Conservation (phyloP, 164 flowering plant species). For the Magnolia kwangsiensis region DNA sequence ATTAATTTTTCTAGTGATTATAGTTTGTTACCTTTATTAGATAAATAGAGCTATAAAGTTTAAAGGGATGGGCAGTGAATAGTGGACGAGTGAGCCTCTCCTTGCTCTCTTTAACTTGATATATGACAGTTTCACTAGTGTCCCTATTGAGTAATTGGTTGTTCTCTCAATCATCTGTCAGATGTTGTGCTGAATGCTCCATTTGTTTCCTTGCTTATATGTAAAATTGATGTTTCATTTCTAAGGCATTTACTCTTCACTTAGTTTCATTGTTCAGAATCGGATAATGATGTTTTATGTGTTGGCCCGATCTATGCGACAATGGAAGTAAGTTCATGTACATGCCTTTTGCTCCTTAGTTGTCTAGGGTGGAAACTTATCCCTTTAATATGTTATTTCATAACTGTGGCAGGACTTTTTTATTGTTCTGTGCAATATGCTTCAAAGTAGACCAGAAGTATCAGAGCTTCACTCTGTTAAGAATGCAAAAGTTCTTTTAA, state of each 20-base stretch:
- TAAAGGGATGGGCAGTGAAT: too few relatives aligned
- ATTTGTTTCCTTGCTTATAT: not conserved
- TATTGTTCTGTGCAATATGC: conserved; percentile 48
- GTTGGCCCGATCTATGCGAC: conserved; percentile 54
- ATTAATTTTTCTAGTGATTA: too few relatives aligned
- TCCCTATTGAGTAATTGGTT: not conserved
- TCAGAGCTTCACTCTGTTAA: conserved; percentile 52
- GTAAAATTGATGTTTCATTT: not conserved
- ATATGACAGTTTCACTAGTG: not conserved
- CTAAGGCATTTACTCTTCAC: not conserved
- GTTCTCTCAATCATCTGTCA: not conserved
- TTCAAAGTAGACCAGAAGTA: conserved; percentile 40
- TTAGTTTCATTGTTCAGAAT: conserved; percentile 57
- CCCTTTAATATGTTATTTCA: not conserved
- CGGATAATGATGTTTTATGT: conserved; percentile 64
- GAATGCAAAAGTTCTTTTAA: conserved; percentile 59
- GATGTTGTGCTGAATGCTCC: not conserved
- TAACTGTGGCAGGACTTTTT: conserved; percentile 46
- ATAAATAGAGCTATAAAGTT: too few relatives aligned
- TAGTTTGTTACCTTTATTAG: too few relatives aligned
- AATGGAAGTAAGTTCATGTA: conserved; percentile 33
- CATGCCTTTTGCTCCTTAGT: not conserved
- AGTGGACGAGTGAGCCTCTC: too few relatives aligned
- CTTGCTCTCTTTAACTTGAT: too few relatives aligned
- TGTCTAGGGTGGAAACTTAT: not conserved